A percentile compares a stretch with the other conserved stretches of the same genome.
Evolutionary conservation across 306 rosid genomes (phyloP).

Genomic region (Acacia crassicarpa): DNA sequence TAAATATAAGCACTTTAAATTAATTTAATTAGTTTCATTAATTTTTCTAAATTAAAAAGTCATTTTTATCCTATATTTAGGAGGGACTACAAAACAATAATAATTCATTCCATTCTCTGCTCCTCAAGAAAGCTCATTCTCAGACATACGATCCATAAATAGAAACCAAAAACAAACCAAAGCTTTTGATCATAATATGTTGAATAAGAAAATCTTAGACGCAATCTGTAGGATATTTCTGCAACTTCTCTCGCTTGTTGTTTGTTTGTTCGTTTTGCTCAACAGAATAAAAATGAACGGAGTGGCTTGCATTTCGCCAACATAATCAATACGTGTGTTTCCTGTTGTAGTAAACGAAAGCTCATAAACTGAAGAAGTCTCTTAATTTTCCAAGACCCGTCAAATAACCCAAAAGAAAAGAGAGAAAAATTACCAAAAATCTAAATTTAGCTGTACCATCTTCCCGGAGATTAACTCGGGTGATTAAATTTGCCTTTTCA

Average conservation of each 20-base stretch:
- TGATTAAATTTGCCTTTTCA: constrained; percentile 33
- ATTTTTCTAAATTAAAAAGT: too few relatives aligned
- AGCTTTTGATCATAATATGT: background rate
- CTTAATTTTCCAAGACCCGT: constrained; percentile 24
- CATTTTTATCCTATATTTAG: too few relatives aligned
- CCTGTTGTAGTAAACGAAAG: constrained; percentile 25
- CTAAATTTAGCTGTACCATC: constrained; percentile 54
- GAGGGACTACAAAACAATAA: too few relatives aligned
- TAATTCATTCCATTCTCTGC: background rate
- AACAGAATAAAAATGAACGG: constrained; percentile 26
- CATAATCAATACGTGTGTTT: constrained; percentile 8
- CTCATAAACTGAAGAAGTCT: constrained; percentile 9
- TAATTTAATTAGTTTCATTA: too few relatives aligned
- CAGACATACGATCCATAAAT: background rate
- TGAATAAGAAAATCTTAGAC: background rate
- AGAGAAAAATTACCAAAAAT: constrained; percentile 4
- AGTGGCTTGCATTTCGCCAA: constrained; percentile 54
- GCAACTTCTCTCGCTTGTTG: background rate
- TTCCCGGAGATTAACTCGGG: constrained; percentile 47
- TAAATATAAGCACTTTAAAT: too few relatives aligned
- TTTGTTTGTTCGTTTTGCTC: background rate
- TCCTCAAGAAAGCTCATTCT: background rate
- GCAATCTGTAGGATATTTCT: background rate
- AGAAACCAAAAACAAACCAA: background rate
- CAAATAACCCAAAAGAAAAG: constrained; percentile 40